A percentile compares a stretch with the other conserved stretches of the same genome.
Evolutionary conservation across 2,329 filamentous ascomycete genomes (phyloP).

Genomic region (Daldinia sp.): DNA sequence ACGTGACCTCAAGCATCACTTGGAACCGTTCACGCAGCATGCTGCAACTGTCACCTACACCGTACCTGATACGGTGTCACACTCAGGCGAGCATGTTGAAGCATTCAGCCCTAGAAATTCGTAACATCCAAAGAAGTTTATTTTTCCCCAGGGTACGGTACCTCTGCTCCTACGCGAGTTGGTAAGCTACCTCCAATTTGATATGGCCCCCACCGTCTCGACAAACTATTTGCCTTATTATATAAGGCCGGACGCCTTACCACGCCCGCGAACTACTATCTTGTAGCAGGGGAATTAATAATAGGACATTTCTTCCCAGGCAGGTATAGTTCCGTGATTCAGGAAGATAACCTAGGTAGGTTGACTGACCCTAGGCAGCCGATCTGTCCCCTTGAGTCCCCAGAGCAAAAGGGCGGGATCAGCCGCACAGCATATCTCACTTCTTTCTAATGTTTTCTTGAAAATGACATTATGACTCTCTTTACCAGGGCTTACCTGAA

Average conservation of each 20-base stretch:
- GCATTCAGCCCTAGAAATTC: conserved; percentile 38
- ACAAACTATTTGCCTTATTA: conserved; percentile 16
- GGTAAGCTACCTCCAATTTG: conserved; percentile 5
- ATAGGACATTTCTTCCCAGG: conserved; percentile 27
- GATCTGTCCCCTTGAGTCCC: conserved; percentile 33
- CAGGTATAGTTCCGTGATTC: conserved; percentile 32
- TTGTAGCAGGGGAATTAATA: conserved; percentile 29
- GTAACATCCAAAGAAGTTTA: conserved; percentile 32
- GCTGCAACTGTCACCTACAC: conserved; percentile 23
- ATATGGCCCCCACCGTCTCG: conserved; percentile 22
- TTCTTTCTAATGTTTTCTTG: conserved; percentile 38
- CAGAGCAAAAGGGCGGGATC: conserved; percentile 47
- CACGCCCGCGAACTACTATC: conserved; percentile 20
- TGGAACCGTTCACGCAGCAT: conserved; percentile 36
- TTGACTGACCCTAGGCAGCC: conserved; percentile 47
- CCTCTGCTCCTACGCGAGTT: conserved; percentile 1
- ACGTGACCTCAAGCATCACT: conserved; percentile 23
- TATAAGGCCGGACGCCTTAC: conserved; percentile 20
- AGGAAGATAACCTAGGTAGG: conserved; percentile 19
- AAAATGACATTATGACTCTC: conserved; percentile 51
- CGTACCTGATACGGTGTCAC: conserved; percentile 31
- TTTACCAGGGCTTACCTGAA: conserved; percentile 37
- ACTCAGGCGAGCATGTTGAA: conserved; percentile 20
- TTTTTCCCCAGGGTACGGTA: conserved; percentile 13
- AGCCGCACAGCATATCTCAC: conserved; percentile 50